Evolutionary conservation across 2,329 filamentous ascomycete species (phyloP).

Genomic region (Knufia fluminis): DNA sequence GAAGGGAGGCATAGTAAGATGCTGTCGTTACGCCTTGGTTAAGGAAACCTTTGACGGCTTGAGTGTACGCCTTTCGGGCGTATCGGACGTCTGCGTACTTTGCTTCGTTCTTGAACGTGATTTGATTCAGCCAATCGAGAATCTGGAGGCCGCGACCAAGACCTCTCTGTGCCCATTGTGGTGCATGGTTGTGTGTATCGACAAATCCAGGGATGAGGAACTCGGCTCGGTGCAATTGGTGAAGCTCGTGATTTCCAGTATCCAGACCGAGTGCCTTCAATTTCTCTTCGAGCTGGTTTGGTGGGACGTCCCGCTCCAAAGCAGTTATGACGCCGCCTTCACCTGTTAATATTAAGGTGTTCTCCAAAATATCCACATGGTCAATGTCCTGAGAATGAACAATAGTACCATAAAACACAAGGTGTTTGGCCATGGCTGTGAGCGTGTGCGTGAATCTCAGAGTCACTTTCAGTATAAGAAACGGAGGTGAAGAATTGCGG

Average conservation of each 20-base stretch:
- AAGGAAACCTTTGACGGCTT: constrained; percentile 49
- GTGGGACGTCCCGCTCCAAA: constrained; percentile 23
- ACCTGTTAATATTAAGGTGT: constrained; percentile 28
- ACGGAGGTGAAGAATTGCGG: not conserved
- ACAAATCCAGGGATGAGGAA: constrained; percentile 54
- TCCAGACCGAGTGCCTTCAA: constrained; percentile 17
- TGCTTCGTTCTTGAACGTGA: constrained; percentile 57
- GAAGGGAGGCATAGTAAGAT: constrained; percentile 50
- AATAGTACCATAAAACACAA: constrained; percentile 30
- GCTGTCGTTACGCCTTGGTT: constrained; percentile 55
- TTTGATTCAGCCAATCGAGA: constrained; percentile 53
- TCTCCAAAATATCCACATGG: constrained; percentile 26
- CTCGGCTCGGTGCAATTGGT: constrained; percentile 30
- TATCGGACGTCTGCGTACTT: constrained; percentile 48
- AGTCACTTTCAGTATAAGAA: not conserved
- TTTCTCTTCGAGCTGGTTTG: constrained; percentile 19
- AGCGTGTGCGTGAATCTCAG: not conserved
- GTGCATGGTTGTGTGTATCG: constrained; percentile 61
- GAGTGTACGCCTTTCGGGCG: constrained; percentile 43
- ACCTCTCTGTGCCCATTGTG: constrained; percentile 43
- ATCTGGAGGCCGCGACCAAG: constrained; percentile 33
- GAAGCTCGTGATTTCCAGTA: constrained; percentile 5
- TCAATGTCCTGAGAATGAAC: constrained; percentile 25
- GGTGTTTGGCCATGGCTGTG: constrained; percentile 14
- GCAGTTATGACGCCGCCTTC: constrained; percentile 26